Conservation (phyloP, 306 rosid species). For the Begonia masoniana region DNA sequence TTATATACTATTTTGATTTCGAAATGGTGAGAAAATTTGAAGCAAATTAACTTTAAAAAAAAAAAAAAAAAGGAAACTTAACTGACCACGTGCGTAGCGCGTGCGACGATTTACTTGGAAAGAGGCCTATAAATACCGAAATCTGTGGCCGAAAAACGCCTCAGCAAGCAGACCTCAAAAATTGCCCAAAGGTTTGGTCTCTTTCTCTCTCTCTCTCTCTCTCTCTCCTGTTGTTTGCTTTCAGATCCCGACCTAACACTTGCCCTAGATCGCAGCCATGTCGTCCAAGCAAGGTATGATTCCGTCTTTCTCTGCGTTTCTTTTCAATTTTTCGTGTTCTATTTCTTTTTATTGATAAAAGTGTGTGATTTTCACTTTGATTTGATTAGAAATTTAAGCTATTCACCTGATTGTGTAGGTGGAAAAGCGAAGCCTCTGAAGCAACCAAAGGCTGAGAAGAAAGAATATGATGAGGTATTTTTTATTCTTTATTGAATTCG, state of each 20-base stretch:
- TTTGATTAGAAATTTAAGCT: background rate
- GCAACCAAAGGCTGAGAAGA: conserved; percentile 82
- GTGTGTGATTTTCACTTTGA: background rate
- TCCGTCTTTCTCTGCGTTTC: conserved; percentile 2
- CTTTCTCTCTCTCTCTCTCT: background rate
- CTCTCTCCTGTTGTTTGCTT: conserved; percentile 1
- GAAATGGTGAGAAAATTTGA: too few species aligned
- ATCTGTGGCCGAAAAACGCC: too few species aligned
- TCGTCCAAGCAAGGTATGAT: conserved; percentile 74
- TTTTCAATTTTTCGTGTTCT: background rate
- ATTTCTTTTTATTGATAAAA: background rate
- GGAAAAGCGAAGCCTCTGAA: conserved; percentile 98
- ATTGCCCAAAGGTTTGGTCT: conserved; percentile 3
- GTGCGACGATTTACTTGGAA: background rate
- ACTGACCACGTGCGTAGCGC: background rate
- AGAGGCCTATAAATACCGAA: background rate
- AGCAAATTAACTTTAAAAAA: too few species aligned
- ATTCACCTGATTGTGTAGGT: conserved; percentile 20
- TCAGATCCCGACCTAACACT: conserved; percentile 25
- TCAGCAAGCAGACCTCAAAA: too few species aligned
- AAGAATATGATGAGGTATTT: conserved; percentile 74
- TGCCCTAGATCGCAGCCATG: conserved; percentile 40
- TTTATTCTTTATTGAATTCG: too few species aligned
- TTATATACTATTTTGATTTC: too few species aligned
- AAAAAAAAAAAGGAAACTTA: too few species aligned